Evolutionary conservation across 106 monocot species (phyloP).

Genomic region (Vanilla planifolia): DNA sequence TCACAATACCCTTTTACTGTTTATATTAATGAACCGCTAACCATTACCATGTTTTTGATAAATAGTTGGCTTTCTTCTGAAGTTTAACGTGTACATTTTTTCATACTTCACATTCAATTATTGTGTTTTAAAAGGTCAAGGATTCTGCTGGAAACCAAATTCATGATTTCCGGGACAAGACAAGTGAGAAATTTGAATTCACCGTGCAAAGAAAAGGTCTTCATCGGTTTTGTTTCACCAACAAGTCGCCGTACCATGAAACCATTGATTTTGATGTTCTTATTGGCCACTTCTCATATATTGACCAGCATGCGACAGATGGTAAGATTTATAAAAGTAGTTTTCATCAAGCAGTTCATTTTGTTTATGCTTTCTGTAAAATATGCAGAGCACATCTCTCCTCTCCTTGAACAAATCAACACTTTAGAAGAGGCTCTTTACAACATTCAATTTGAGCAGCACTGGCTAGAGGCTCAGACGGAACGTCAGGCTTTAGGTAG

Average conservation of each 20-base stretch:
- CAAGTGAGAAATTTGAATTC: constrained; percentile 87
- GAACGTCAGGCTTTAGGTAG: constrained; percentile 85
- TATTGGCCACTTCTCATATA: constrained; percentile 60
- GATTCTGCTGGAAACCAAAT: constrained; percentile 69
- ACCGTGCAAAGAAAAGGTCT: constrained; percentile 66
- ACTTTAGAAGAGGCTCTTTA: constrained; percentile 85
- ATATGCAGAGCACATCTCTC: constrained; percentile 70
- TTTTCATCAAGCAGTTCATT: background rate
- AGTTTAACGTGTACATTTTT: too few species aligned
- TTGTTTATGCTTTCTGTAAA: background rate
- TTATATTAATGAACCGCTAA: too few species aligned
- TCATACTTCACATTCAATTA: too few species aligned
- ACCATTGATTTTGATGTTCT: constrained; percentile 95
- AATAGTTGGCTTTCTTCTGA: too few species aligned
- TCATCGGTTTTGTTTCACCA: constrained; percentile 93
- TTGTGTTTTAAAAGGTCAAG: too few species aligned
- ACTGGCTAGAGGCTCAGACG: constrained; percentile 95
- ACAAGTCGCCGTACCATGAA: constrained; percentile 94
- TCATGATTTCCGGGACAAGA: constrained; percentile 71
- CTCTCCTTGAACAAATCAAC: constrained; percentile 71
- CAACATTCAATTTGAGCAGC: constrained; percentile 94
- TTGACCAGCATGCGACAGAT: constrained; percentile 85
- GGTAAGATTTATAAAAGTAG: constrained; percentile 29
- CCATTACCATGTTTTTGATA: too few species aligned
- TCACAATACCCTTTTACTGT: too few species aligned